Percentiles rank a stretch among this genome's conserved stretches.
Evolutionary conservation across 1,284 basidiomycete genomes (phyloP).

Genomic region (Thelephora terrestris): DNA sequence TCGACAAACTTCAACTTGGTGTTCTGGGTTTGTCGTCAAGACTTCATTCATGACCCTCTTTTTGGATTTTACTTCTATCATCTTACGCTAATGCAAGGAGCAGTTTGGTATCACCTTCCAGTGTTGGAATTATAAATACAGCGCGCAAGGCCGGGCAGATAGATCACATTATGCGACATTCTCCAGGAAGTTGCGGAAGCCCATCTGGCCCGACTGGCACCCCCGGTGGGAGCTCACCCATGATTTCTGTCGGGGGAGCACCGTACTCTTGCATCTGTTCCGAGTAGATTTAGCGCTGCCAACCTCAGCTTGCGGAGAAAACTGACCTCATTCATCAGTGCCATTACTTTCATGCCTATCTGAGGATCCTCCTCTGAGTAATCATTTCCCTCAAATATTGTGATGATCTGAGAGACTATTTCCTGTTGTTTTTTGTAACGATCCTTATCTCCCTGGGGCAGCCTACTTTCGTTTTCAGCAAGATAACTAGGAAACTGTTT

Average conservation of each 20-base stretch:
- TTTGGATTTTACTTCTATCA: neutral
- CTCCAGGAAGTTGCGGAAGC: constrained; percentile 42
- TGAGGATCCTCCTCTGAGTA: constrained; percentile 57
- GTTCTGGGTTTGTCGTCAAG: neutral
- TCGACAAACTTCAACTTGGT: neutral
- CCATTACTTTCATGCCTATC: constrained; percentile 44
- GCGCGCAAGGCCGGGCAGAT: neutral
- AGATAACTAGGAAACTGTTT: constrained; percentile 79
- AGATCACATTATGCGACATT: constrained; percentile 33
- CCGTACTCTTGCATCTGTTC: constrained; percentile 77
- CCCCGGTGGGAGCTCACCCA: constrained; percentile 85
- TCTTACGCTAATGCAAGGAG: neutral
- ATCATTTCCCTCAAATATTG: constrained; percentile 58
- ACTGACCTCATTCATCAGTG: constrained; percentile 70
- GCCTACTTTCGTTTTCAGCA: constrained; percentile 33
- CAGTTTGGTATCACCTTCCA: too few relatives aligned
- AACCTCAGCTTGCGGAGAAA: constrained; percentile 11
- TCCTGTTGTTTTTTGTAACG: constrained; percentile 64
- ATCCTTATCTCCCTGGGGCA: constrained; percentile 52
- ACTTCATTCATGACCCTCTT: neutral
- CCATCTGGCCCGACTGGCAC: constrained; percentile 50
- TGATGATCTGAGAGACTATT: constrained; percentile 61
- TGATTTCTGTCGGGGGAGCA: constrained; percentile 82
- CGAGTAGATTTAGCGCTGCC: neutral
- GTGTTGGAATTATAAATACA: too few relatives aligned